Evolutionary conservation across 768 basidiomycete genomes (phyloP).

Genomic region (Lentinus brumalis): DNA sequence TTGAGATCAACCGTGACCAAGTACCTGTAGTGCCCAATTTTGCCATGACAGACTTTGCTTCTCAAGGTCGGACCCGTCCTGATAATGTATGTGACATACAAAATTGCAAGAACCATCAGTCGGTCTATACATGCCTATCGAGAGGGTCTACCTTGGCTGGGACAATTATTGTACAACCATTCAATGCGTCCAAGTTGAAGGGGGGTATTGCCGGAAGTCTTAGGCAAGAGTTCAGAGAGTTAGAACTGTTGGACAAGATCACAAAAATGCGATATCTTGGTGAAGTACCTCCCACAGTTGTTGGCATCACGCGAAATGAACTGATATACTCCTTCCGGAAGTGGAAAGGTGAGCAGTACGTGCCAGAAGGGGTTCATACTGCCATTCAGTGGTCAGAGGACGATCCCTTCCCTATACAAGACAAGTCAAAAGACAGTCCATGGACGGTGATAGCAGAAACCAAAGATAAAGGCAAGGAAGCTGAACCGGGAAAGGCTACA

Average conservation of each 20-base stretch:
- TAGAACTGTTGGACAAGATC: slow-evolving; percentile 39
- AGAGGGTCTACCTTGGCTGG: slow-evolving; percentile 16
- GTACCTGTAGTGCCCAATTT: slow-evolving; percentile 25
- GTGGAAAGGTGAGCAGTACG: slow-evolving; percentile 1
- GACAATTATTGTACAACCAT: slow-evolving; percentile 22
- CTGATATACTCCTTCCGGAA: slow-evolving; percentile 20
- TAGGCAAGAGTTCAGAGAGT: slow-evolving; percentile 29
- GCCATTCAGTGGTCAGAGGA: too few relatives aligned
- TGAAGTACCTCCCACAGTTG: slow-evolving; percentile 18
- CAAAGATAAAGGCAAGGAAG: too few relatives aligned
- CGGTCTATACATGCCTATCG: slow-evolving; percentile 27
- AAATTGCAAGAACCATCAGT: slow-evolving; percentile 22
- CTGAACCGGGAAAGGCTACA: too few relatives aligned
- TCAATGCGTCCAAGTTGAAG: slow-evolving; percentile 13
- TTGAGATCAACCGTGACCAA: slow-evolving; percentile 16
- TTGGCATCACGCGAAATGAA: slow-evolving; percentile 23
- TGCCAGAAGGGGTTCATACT: too few relatives aligned
- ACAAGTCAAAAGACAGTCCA: too few relatives aligned
- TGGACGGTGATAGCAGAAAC: too few relatives aligned
- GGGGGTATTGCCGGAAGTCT: slow-evolving; percentile 16
- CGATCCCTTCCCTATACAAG: too few relatives aligned
- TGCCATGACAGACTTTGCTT: slow-evolving; percentile 30
- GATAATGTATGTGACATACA: too few relatives aligned
- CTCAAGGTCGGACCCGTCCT: slow-evolving; percentile 24
- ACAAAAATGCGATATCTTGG: slow-evolving; percentile 28